These are phyloP conservation scores for Candida labiduridarum DNA, from an alignment of 1,139 yeast genomes.

Conservation along the genomic window DNA sequence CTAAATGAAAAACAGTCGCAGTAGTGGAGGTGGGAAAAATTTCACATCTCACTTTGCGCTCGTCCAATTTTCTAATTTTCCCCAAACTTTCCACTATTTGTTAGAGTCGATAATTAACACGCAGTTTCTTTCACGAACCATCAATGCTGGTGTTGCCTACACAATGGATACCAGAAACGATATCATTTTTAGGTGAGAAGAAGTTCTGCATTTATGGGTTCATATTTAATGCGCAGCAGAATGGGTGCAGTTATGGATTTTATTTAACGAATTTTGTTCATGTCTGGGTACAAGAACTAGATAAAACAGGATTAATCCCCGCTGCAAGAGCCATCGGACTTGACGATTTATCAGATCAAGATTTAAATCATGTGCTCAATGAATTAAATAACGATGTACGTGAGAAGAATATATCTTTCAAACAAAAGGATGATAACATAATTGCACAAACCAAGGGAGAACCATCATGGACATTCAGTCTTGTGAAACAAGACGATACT, in stretches of 20 bases:
- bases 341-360: conserved; percentile 22
- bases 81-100: no score
- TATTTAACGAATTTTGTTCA: conserved; percentile 29
- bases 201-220: conserved; percentile 18
- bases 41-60: no score
- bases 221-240: conserved; percentile 5
- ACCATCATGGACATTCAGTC: conserved; percentile 27
- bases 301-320: conserved; percentile 17
- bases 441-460: conserved; percentile 10
- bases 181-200: conserved; percentile 4
- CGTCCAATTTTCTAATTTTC: no score
- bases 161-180: conserved; percentile 10
- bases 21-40: no score
- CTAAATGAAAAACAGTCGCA: no score
- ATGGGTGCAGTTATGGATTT: conserved; percentile 21
- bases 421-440: background rate
- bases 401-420: conserved; percentile 1
- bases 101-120: background rate
- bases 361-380: conserved; percentile 15
- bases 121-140: background rate
- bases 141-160: conserved; percentile 11
- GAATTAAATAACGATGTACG: background rate
- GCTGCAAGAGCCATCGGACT: conserved; percentile 27
- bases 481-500: conserved; percentile 14
- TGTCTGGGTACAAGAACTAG: conserved; percentile 31